Evolutionary conservation across 2,329 filamentous ascomycete genomes (phyloP).

Genomic region (Trichoderma asperellum): DNA sequence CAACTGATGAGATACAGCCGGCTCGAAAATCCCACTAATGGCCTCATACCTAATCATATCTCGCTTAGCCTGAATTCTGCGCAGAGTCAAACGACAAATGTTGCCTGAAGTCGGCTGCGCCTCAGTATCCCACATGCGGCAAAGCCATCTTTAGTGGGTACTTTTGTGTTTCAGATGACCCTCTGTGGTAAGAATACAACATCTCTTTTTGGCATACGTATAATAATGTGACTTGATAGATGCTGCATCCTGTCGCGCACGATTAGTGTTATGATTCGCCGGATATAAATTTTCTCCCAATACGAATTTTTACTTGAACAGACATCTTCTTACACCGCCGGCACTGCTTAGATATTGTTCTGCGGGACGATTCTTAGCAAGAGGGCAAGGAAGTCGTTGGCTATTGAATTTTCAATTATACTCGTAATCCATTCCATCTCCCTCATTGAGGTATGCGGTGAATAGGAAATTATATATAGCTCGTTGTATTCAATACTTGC

Average conservation of each 20-base stretch:
- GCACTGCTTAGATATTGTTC: neutral
- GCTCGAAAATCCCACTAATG: neutral
- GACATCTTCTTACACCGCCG: neutral
- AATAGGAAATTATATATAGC: neutral
- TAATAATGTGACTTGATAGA: neutral
- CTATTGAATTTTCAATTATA: neutral
- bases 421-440: neutral
- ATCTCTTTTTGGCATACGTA: too few species aligned
- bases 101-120: neutral
- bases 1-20: neutral
- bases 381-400: neutral
- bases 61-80: neutral
- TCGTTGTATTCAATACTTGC: neutral
- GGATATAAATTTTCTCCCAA: too few species aligned
- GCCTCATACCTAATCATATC: neutral
- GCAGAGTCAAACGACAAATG: neutral
- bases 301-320: neutral
- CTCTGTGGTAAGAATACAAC: too few species aligned
- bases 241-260: neutral
- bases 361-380: neutral
- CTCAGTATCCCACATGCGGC: neutral
- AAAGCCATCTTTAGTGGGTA: neutral
- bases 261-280: neutral
- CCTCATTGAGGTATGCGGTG: neutral
- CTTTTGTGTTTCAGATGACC: neutral